phyloP scores from a whole-genome alignment of 1,284 basidiomycete genomes.

The Kwoniella shivajii region DNA sequence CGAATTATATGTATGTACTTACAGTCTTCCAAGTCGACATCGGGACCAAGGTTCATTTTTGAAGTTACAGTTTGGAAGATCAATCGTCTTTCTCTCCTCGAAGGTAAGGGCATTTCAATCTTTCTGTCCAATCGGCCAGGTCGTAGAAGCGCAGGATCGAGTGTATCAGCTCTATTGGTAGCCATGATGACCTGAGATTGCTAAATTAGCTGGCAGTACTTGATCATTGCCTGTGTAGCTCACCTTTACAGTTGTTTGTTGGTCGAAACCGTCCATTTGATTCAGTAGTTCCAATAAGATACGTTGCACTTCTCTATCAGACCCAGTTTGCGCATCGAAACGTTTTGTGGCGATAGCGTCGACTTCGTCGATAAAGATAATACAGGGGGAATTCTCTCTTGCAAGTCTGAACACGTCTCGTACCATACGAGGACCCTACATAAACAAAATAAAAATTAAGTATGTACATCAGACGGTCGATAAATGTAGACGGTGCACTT shows the following conservation, averaged over 20 bases:
- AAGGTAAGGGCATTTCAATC: constrained; percentile 97
- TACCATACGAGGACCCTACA: constrained; percentile 98
- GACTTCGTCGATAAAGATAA: constrained; percentile 99
- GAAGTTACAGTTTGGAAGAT: constrained; percentile 98
- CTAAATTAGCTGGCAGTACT: background rate
- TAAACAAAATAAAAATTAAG: no score
- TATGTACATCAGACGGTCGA: no score
- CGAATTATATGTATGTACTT: constrained; percentile 47
- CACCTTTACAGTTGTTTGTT: constrained; percentile 98
- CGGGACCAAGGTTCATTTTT: constrained; percentile 98
- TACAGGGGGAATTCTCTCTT: constrained; percentile 93
- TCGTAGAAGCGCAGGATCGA: constrained; percentile 94
- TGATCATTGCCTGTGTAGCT: constrained; percentile 15
- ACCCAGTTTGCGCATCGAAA: constrained; percentile 99
- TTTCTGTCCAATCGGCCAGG: constrained; percentile 97
- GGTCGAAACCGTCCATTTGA: constrained; percentile 99
- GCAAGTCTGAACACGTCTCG: constrained; percentile 98
- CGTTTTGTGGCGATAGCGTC: constrained; percentile 99
- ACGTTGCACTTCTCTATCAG: constrained; percentile 98
- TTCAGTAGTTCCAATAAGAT: constrained; percentile 97
- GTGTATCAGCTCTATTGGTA: constrained; percentile 92
- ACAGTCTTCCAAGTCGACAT: constrained; percentile 99
- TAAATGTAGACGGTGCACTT: constrained; percentile 14
- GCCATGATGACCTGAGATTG: constrained; percentile 88
- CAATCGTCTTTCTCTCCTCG: constrained; percentile 90